Base-by-base conservation (phyloP, 176 grass and related monocot genomes). In the Hordeum marinum region DNA sequence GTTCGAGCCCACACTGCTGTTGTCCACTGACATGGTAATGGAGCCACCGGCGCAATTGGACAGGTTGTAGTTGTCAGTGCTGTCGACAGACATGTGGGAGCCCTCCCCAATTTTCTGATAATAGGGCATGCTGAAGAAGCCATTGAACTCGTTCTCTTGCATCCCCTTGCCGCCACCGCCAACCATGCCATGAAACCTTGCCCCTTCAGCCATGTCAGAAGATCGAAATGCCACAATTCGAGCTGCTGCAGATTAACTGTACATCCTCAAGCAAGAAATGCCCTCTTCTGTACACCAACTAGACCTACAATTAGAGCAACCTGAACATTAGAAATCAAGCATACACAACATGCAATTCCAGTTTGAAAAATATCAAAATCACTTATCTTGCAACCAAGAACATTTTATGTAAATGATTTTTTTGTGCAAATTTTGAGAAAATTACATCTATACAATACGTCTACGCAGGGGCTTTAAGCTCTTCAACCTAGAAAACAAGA, bases 41-140 rank as follows among this genome's bases (percentile, higher is more conserved):
- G 93, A 99, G 46, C 89, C 89, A 8, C 90, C 90, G 14, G 89
- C 78, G 1, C 61, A 90, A 39, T 83, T 93, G 52, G 87, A 84
- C 63, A 94, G 84, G 66, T 92, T 94, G 75, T 96, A 61, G 70
- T 94, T 91, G n/a, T 94, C 91, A 1, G 84, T 8, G 5, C 88
- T 90, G 50, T 95, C 93, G n/a, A 96, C 82, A 31, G 93, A 99
- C 96, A 99, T 96, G 69, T 94, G 92, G 41, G 96, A 99, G 45
- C 90, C 91, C 81, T 92, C 96, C 3, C 79, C 93, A 40, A 99
- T 84, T 75, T 94, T 95, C 9, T 90, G 88, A 92, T 99, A 96
- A 63, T 92, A 91, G 4, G 88, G 86, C 93, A 92, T 91, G 82
- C 91, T 91, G 82, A 90, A 84, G 76, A 91, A 88, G 67, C 88